These are phyloP conservation scores for Saururus chinensis DNA, from an alignment of 164 flowering plant species.

Conservation along the genomic window DNA sequence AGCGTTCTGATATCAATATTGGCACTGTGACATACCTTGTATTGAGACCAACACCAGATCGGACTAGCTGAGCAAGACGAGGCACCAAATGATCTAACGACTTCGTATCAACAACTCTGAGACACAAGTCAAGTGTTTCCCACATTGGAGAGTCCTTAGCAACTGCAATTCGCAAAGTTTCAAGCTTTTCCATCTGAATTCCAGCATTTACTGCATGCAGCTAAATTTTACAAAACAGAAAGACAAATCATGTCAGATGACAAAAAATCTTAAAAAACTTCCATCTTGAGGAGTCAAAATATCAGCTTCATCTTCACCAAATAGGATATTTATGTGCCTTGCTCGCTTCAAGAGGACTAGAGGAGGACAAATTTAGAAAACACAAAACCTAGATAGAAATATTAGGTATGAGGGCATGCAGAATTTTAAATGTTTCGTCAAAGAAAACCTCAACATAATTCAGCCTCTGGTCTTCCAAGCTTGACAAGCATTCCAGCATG, in stretches of 20 bases:
- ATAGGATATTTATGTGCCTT: too few species aligned
- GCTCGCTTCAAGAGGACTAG: neutral
- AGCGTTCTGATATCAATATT: neutral
- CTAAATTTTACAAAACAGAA: constrained; percentile 18
- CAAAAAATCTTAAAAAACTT: neutral
- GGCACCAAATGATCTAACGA: constrained; percentile 77
- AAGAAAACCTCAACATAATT: constrained; percentile 83
- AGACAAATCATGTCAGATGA: neutral
- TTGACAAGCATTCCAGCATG: constrained; percentile 97
- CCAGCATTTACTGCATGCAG: constrained; percentile 86
- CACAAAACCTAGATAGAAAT: neutral
- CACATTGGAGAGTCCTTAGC: constrained; percentile 98
- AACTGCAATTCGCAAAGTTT: constrained; percentile 79
- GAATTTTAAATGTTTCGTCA: neutral
- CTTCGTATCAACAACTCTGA: constrained; percentile 59
- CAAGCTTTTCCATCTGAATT: constrained; percentile 85
- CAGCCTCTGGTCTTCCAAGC: constrained; percentile 96
- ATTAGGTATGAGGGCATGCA: neutral
- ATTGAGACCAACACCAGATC: constrained; percentile 92
- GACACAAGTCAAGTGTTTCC: constrained; percentile 94
- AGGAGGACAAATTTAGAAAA: neutral
- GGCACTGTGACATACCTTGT: constrained; percentile 48
- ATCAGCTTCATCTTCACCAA: neutral
- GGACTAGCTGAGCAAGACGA: constrained; percentile 78
- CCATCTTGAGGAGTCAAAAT: neutral